Evolutionary conservation across 805 yeast genomes (phyloP).

Genomic region (Ogataea pilisensis): DNA sequence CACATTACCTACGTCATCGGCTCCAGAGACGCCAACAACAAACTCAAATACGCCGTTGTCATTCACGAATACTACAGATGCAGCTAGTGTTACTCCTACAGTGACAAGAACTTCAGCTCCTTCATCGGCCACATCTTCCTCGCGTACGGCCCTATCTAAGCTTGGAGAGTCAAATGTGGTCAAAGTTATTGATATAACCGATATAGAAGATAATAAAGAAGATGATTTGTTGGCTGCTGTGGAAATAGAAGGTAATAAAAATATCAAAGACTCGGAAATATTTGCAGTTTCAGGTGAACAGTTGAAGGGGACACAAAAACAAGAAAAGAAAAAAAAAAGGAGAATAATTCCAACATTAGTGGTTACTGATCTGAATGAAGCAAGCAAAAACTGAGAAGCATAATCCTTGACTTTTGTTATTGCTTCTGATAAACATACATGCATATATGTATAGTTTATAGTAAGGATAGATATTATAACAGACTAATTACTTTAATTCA

Average conservation of each 20-base stretch:
- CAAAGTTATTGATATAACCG: conserved; percentile 21
- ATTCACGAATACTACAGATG: conserved; percentile 1
- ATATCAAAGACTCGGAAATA: background rate
- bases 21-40: conserved; percentile 8
- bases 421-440: too few relatives aligned
- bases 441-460: too few relatives aligned
- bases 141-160: conserved; percentile 2
- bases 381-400: background rate
- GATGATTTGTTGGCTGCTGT: conserved; percentile 6
- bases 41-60: conserved; percentile 13
- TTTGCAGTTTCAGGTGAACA: background rate
- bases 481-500: too few relatives aligned
- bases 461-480: too few relatives aligned
- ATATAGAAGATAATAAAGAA: conserved; percentile 10
- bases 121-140: background rate
- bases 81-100: background rate
- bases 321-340: conserved; percentile 27
- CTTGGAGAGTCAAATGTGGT: conserved; percentile 3
- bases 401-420: too few relatives aligned
- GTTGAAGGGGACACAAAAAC: background rate
- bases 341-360: conserved; percentile 35
- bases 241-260: background rate
- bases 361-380: conserved; percentile 1
- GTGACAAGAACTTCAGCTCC: conserved; percentile 5
- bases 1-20: conserved; percentile 9